Conservation (phyloP, 2,329 filamentous ascomycete species). For the Fusarium penzigii region DNA sequence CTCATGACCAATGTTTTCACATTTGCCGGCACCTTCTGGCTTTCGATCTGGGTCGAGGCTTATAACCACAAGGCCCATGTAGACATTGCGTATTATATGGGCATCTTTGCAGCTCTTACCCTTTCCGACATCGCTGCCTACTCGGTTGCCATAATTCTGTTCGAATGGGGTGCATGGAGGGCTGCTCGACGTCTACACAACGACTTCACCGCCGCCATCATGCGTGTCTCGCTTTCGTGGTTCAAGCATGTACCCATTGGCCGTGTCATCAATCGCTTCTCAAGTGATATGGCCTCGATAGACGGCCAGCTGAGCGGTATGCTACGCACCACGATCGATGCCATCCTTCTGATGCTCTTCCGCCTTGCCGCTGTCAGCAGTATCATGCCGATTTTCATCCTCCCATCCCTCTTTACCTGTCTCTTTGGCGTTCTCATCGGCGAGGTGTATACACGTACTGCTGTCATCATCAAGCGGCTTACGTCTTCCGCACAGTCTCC, state of each 20-base stretch:
- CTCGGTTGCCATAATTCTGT: slow-evolving; percentile 45
- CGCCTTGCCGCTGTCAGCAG: slow-evolving; percentile 49
- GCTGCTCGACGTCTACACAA: slow-evolving; percentile 55
- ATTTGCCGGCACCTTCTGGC: slow-evolving; percentile 48
- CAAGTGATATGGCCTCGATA: slow-evolving; percentile 58
- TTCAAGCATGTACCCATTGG: slow-evolving; percentile 56
- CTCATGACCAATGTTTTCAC: slow-evolving; percentile 44
- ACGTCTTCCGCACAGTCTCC: slow-evolving; percentile 51
- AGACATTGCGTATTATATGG: slow-evolving; percentile 52
- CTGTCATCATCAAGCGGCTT: slow-evolving; percentile 47
- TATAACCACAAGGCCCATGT: slow-evolving; percentile 45
- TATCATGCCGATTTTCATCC: slow-evolving; percentile 53
- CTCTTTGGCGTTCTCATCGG: slow-evolving; percentile 47
- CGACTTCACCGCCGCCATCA: slow-evolving; percentile 51
- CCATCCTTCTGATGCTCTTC: slow-evolving; percentile 44
- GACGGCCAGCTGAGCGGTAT: slow-evolving; percentile 49
- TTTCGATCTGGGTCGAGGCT: slow-evolving; percentile 56
- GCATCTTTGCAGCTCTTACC: slow-evolving; percentile 51
- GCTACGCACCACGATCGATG: slow-evolving; percentile 46
- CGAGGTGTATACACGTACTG: slow-evolving; percentile 53
- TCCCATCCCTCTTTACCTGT: slow-evolving; percentile 48
- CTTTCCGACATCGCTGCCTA: slow-evolving; percentile 45
- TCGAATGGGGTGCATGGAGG: slow-evolving; percentile 58
- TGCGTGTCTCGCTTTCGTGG: slow-evolving; percentile 58
- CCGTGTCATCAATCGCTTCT: slow-evolving; percentile 56